Evolutionary conservation across 2,329 filamentous ascomycete genomes (phyloP).

Genomic region (Trichoderma afroharzianum): DNA sequence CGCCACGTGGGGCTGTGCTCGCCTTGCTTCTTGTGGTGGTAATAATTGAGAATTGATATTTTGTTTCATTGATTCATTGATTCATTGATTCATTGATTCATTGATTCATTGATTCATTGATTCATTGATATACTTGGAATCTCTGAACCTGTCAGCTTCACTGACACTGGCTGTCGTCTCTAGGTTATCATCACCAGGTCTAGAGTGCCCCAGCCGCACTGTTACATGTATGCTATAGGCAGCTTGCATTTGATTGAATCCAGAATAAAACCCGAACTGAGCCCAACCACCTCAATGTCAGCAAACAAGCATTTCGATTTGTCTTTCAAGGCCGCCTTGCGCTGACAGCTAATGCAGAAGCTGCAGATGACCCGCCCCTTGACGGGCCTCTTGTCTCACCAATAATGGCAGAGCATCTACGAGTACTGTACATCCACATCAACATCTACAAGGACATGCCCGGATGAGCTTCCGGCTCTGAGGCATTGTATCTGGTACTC

Average conservation of each 20-base stretch:
- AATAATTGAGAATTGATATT: neutral
- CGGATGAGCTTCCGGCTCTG: neutral
- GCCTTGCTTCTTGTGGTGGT: neutral
- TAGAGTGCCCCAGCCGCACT: neutral
- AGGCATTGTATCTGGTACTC: neutral
- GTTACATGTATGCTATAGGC: neutral
- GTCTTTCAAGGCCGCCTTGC: neutral
- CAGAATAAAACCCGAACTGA: neutral
- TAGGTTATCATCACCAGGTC: neutral
- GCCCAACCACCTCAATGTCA: neutral
- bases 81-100: neutral
- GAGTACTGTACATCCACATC: neutral
- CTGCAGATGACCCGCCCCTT: neutral
- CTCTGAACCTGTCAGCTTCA: neutral
- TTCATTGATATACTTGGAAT: too few relatives aligned
- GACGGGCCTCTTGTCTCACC: neutral
- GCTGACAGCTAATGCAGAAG: slow-evolving; percentile 8
- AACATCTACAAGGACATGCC: neutral
- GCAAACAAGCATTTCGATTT: neutral
- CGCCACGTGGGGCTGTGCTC: slow-evolving; percentile 4
- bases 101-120: neutral
- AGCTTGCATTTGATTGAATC: neutral
- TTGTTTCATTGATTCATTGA: neutral
- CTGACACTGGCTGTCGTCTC: neutral
- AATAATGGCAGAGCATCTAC: neutral